These are phyloP conservation scores for Papilionanthe hybrid DNA, from an alignment of 116 monocot genomes.

Conservation along the genomic window DNA sequence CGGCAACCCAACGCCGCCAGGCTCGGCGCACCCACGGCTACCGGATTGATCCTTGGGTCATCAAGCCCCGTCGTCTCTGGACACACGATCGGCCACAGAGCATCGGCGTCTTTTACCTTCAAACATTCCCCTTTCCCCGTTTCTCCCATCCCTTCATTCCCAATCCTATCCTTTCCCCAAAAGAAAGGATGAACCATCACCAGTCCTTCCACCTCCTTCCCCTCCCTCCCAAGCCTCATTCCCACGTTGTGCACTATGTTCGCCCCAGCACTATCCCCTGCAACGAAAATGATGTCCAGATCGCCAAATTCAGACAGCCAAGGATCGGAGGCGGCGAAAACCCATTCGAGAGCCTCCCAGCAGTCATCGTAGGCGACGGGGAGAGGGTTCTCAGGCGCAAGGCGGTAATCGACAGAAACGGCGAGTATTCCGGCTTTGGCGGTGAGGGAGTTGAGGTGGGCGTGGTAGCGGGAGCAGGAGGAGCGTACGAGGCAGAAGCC, in stretches of 20 bases:
- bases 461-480: too few species aligned
- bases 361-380: slow-evolving; percentile 58
- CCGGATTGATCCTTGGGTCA: slow-evolving; percentile 16
- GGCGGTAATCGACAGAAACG: slow-evolving; percentile 29
- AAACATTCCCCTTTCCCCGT: not conserved
- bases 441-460: not conserved
- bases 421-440: too few species aligned
- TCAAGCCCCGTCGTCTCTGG: slow-evolving; percentile 8
- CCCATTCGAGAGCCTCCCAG: slow-evolving; percentile 33
- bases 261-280: slow-evolving; percentile 45
- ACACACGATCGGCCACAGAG: not conserved
- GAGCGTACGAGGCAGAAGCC: too few species aligned
- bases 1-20: slow-evolving; percentile 18
- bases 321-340: too few species aligned
- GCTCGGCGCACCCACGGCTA: slow-evolving; percentile 9
- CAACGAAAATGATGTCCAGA: slow-evolving; percentile 13
- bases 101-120: not conserved
- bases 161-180: not conserved
- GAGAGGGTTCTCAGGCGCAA: slow-evolving; percentile 58
- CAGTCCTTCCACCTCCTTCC: slow-evolving; percentile 8
- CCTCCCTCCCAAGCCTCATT: not conserved
- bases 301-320: too few species aligned
- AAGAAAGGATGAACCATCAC: slow-evolving; percentile 10
- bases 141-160: not conserved
- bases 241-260: slow-evolving; percentile 39